phyloP scores from a whole-genome alignment of 495 filamentous ascomycete species.

The Aspergillus baeticus region DNA sequence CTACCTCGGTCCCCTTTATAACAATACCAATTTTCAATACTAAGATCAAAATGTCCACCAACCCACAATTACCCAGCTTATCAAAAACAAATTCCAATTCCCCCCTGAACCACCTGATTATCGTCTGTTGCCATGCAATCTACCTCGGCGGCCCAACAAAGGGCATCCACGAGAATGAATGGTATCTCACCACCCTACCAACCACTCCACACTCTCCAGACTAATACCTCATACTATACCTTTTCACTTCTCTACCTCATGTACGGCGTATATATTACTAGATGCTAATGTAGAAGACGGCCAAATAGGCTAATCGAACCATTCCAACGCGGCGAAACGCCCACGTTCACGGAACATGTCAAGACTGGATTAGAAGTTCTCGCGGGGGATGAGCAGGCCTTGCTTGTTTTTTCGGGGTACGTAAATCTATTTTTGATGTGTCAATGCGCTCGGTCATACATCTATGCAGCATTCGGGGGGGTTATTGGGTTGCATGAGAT shows the following conservation, averaged over 20 bases:
- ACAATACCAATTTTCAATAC: too few species aligned
- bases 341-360: conserved; percentile 70
- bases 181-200: conserved; percentile 43
- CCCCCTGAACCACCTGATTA: conserved; percentile 58
- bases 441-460: not conserved
- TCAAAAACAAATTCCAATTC: too few species aligned
- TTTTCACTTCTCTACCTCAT: not conserved
- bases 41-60: too few species aligned
- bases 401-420: conserved; percentile 72
- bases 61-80: too few species aligned
- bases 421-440: conserved; percentile 10
- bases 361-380: conserved; percentile 57
- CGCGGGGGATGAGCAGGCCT: conserved; percentile 29
- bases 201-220: not conserved
- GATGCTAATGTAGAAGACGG: too few species aligned
- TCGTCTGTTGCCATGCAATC: conserved; percentile 82
- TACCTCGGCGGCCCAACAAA: conserved; percentile 63
- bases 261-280: too few species aligned
- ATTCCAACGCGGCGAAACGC: conserved; percentile 71
- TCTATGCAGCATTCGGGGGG: too few species aligned
- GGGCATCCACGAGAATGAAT: conserved; percentile 62
- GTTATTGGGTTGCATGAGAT: not conserved
- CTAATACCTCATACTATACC: not conserved
- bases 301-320: conserved; percentile 54
- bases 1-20: too few species aligned